phyloP scores from a whole-genome alignment of 371 early-diverging fungal species.

The Haplosporangium sp. region DNA sequence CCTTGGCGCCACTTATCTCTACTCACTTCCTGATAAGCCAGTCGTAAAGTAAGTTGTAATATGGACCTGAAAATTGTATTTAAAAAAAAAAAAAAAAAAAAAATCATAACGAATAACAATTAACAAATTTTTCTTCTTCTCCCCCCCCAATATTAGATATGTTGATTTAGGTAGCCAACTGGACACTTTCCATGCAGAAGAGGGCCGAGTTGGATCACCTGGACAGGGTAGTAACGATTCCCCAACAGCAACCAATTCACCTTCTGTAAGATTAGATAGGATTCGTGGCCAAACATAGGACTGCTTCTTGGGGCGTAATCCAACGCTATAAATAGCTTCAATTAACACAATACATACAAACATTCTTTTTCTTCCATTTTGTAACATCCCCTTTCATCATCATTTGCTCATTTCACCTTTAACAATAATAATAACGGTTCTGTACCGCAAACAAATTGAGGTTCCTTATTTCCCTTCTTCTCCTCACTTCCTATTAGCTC shows the following conservation, averaged over 20 bases:
- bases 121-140: no score
- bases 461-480: not conserved
- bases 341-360: not conserved
- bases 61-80: not conserved
- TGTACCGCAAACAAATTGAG: not conserved
- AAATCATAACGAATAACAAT: no score
- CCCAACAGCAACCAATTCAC: conserved; percentile 30
- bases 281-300: conserved; percentile 32
- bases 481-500: not conserved
- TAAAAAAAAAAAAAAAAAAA: not conserved
- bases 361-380: not conserved
- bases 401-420: not conserved
- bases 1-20: conserved; percentile 83
- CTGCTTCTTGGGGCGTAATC: not conserved
- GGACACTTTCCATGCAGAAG: conserved; percentile 56
- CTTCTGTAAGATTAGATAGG: conserved; percentile 46
- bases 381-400: not conserved
- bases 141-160: conserved; percentile 20
- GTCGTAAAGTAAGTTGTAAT: conserved; percentile 40
- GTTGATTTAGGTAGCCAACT: conserved; percentile 54
- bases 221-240: conserved; percentile 47
- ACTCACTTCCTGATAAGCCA: conserved; percentile 66
- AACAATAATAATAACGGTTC: not conserved
- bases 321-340: not conserved
- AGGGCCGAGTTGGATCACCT: conserved; percentile 51